Percentiles rank a stretch among this genome's conserved stretches.
Evolutionary conservation across 2,329 filamentous ascomycete species (phyloP).

Genomic region (Periconia sp.): DNA sequence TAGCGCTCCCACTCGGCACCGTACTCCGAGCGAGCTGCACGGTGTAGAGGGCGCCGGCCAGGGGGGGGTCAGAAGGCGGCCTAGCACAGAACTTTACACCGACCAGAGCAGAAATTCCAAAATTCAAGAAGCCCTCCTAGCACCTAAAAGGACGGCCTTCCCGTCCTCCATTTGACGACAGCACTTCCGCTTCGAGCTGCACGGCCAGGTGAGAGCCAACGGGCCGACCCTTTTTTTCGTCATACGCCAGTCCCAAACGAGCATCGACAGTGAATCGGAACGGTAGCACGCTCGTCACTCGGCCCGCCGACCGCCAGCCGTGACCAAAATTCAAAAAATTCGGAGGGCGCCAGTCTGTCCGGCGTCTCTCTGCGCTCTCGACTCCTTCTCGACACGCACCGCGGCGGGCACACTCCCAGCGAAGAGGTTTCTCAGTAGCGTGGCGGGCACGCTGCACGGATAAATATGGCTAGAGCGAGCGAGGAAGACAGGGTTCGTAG

Average conservation of each 20-base stretch:
- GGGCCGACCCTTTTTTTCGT: constrained; percentile 42
- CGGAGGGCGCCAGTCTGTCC: constrained; percentile 5
- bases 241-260: constrained; percentile 34
- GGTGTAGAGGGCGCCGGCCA: constrained; percentile 26
- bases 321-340: constrained; percentile 1
- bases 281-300: constrained; percentile 17
- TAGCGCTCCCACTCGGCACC: constrained; percentile 31
- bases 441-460: constrained; percentile 5
- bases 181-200: constrained; percentile 10
- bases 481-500: constrained; percentile 45
- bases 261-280: constrained; percentile 28
- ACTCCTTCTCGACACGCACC: constrained; percentile 6
- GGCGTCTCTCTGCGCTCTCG: constrained; percentile 2
- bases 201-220: constrained; percentile 11
- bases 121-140: constrained; percentile 1
- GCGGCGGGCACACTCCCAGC: constrained; percentile 24
- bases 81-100: no score
- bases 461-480: constrained; percentile 38
- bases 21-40: constrained; percentile 25
- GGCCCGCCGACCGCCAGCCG: constrained; percentile 1
- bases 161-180: constrained; percentile 3
- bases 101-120: no score
- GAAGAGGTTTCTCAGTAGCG: constrained; percentile 23
- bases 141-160: constrained; percentile 1
- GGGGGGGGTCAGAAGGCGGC: constrained; percentile 24